phyloP scores from a whole-genome alignment of 768 basidiomycete species.

The Clitopilus hobsonii region DNA sequence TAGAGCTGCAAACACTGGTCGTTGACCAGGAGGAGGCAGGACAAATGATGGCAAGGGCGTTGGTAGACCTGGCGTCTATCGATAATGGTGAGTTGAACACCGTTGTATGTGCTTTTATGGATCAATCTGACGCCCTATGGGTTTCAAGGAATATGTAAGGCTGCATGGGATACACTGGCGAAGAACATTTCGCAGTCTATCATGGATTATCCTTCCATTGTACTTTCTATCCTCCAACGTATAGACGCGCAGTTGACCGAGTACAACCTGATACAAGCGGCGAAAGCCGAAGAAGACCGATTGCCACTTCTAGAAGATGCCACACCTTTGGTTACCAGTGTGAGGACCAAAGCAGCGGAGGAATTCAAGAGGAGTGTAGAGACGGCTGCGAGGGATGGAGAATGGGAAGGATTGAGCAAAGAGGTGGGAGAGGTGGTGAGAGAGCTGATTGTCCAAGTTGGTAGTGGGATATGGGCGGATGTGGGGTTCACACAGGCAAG shows the following conservation, averaged over 20 bases:
- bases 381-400: background rate
- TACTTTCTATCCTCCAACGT: too few species aligned
- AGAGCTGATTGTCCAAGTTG: slow-evolving; percentile 48
- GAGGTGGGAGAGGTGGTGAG: slow-evolving; percentile 25
- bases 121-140: background rate
- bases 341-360: background rate
- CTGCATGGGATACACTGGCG: slow-evolving; percentile 42
- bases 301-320: background rate
- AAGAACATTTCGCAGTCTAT: slow-evolving; percentile 1
- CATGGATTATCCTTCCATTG: background rate
- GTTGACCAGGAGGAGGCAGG: background rate
- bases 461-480: slow-evolving; percentile 43
- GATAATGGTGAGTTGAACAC: slow-evolving; percentile 16
- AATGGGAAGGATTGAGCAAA: background rate
- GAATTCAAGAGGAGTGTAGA: background rate
- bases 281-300: background rate
- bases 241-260: background rate
- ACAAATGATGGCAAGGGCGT: background rate
- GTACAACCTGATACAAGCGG: background rate
- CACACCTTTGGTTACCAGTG: background rate
- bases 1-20: slow-evolving; percentile 13
- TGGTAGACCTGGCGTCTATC: slow-evolving; percentile 11
- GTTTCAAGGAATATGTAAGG: slow-evolving; percentile 38
- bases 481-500: slow-evolving; percentile 31
- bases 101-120: background rate